phyloP scores from a whole-genome alignment of 1,284 basidiomycete species.

The Ustilago xerochloae region DNA sequence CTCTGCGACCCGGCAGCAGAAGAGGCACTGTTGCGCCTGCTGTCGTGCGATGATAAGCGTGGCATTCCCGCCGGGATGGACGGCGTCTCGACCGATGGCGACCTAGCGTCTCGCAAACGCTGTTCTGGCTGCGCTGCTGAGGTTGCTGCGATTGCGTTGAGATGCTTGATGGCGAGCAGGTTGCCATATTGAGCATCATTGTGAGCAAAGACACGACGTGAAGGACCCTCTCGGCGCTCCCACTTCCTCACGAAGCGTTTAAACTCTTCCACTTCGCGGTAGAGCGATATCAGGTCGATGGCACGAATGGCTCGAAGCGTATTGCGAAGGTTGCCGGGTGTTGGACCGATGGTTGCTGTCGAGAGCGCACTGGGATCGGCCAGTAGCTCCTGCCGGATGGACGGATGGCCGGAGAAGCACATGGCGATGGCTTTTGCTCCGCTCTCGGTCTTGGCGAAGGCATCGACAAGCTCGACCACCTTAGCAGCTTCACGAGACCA shows the following conservation, averaged over 20 bases:
- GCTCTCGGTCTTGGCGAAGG: constrained; percentile 50
- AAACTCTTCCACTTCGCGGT: constrained; percentile 56
- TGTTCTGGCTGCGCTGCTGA: constrained; percentile 18
- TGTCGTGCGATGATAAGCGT: constrained; percentile 26
- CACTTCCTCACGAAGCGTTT: constrained; percentile 59
- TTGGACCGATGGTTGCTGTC: constrained; percentile 37
- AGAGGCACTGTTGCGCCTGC: constrained; percentile 26
- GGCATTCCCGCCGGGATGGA: constrained; percentile 55
- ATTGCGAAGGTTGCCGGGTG: constrained; percentile 47
- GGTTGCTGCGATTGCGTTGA: neutral
- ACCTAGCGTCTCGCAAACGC: constrained; percentile 22
- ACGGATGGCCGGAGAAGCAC: constrained; percentile 45
- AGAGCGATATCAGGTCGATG: constrained; percentile 56
- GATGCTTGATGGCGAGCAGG: constrained; percentile 56
- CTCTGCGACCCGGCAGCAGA: constrained; percentile 24
- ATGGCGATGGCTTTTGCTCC: constrained; percentile 51
- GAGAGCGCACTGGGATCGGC: constrained; percentile 17
- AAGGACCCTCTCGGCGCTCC: constrained; percentile 59
- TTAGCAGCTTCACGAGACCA: constrained; percentile 66
- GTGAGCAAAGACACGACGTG: constrained; percentile 63
- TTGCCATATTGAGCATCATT: constrained; percentile 67
- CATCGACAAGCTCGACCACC: constrained; percentile 60
- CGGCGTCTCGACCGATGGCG: constrained; percentile 21
- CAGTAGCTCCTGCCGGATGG: constrained; percentile 39
- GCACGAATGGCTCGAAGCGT: constrained; percentile 54